Evolutionary conservation across 352 stramenopile species (phyloP), one percentile per base, ranked within the genome.

Genomic region (Pythium aphanidermatum): DNA sequence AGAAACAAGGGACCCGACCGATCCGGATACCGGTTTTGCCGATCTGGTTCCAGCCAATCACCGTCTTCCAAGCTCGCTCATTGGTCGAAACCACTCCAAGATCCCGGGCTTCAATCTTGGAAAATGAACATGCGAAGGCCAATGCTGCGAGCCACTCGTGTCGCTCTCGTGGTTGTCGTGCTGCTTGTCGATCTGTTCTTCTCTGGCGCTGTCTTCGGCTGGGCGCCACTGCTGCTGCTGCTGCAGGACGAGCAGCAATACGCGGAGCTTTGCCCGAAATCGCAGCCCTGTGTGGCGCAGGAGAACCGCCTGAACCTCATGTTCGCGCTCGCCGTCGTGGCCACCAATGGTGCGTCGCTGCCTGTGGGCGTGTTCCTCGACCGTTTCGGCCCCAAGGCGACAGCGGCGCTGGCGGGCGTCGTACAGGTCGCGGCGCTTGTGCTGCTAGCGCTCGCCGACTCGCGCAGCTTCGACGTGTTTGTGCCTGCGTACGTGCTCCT

Each of bases 281-380:
- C n/a, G 37, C 49, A 20, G 26, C 60, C 63, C 21, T 94, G 83
- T 41, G 58, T 75, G 21, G 74, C 53, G 8, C 83, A 95, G 53
- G 79, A 92, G 48, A 91, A 89, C 55, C 60, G 63, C n/a, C 67
- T 93, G n/a, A 91, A 92, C 53, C 74, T 95, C 63, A 79, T 92
- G 49, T 95, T 92, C 32, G 76, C 79, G 4, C 66, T 90, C 13
- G 83, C 79, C 14, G 82, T 77, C 4, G 74, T 93, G 19, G 73
- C 74, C n/a, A 73, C 86, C 48, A 93, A 92, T 28, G 70, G 80
- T 12, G 78, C 64, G 34, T 71, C 77, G 19, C 51, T 95, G 46
- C 82, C 82, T 16, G 74, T 92, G 11, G 83, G 83, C 29, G 63
- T 91, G 51, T 82, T 93, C 34, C 55, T 93, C 31, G 83, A 95